Evolutionary conservation across 805 yeast species (phyloP), one percentile per base, ranked within the genome.

Genomic region (Wickerhamiella brachini): DNA sequence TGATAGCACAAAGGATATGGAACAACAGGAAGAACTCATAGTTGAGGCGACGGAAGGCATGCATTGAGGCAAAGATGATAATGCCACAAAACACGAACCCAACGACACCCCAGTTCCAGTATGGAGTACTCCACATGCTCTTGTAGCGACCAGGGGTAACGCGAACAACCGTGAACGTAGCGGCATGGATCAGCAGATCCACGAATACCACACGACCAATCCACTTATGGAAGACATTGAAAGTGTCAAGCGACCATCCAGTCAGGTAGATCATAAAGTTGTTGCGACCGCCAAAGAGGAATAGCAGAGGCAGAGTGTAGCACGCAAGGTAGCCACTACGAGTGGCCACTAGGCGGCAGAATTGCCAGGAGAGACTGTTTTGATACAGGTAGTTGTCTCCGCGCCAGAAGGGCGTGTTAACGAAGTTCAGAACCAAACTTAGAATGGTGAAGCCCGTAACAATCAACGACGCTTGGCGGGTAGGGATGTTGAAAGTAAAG

Each of bases 241-340:
- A 81, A 2, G 79, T 69, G 6, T 78, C 63, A 55, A 73, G 79
- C 0, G 76, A 62, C 65, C 80, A 69, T 1, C 85, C 83, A 1
- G 84, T 72, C 10, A 80, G 52, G 60, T 68, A 69, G 54, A 74
- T 74, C 59, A 81, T 68, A 38, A 83, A 76, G 60, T 81, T 83
- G 60, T 82, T 82, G 59, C 87, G 71, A 29, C 81, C 81, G 12
- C 84, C 83, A 64, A 82, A 81, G 51, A 83, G 65, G 53, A 77
- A 74, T n/a, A 79, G 62, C 6, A 74, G 62, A 0, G 93, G 90
- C 52, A 80, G 23, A 43, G 49, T 51, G 37, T 45, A 46, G 37
- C 53, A 48, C 0, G 57, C 49, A 13, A 62, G 21, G 41, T 24
- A 45, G 17, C 53, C 57, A 31, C 47, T 10, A n/a, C 54, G 51